These are phyloP conservation scores for Pezicula rhizophila DNA, from an alignment of 2,329 filamentous ascomycete genomes.

Conservation along the genomic window DNA sequence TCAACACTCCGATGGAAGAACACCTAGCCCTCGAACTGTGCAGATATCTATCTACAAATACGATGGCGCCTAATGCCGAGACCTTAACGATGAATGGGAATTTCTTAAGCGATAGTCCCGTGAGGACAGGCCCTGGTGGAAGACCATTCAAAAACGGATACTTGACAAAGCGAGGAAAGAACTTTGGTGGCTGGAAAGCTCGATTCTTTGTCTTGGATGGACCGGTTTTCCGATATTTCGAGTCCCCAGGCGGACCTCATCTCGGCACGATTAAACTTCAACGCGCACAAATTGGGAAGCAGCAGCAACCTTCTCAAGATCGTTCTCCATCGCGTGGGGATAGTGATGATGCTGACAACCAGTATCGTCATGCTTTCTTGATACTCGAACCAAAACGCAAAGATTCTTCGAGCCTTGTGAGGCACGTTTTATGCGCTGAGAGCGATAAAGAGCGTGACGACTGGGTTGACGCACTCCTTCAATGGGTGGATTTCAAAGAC, in stretches of 20 bases:
- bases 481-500: constrained; percentile 77
- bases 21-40: constrained; percentile 75
- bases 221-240: constrained; percentile 79
- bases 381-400: constrained; percentile 95
- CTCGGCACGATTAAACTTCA: constrained; percentile 89
- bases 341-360: constrained; percentile 78
- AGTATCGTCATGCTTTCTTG: constrained; percentile 94
- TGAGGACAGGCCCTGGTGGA: constrained; percentile 52
- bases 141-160: constrained; percentile 79
- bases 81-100: constrained; percentile 40
- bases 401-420: constrained; percentile 79
- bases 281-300: constrained; percentile 89
- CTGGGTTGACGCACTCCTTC: constrained; percentile 86
- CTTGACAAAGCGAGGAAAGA: constrained; percentile 93
- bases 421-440: constrained; percentile 92
- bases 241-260: constrained; percentile 83
- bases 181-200: constrained; percentile 98
- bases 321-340: constrained; percentile 52
- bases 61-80: constrained; percentile 55
- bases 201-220: constrained; percentile 65
- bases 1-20: constrained; percentile 77
- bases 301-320: constrained; percentile 55
- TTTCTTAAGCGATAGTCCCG: constrained; percentile 30
- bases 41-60: constrained; percentile 71
- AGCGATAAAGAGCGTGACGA: constrained; percentile 87